phyloP scores from a whole-genome alignment of 805 yeast species.

The Teunomyces funiuensis region DNA sequence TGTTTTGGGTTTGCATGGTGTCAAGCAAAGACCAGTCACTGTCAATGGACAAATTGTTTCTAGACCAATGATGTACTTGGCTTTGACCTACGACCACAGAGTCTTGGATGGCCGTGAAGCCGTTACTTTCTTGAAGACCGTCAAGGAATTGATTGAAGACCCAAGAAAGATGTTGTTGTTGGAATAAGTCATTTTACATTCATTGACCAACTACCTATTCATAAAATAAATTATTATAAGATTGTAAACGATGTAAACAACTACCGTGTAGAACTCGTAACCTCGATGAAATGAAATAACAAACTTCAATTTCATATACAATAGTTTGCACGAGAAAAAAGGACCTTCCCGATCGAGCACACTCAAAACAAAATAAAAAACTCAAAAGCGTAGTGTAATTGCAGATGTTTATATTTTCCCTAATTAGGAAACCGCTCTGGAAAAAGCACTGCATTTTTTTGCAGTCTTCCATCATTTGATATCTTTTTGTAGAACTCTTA shows the following conservation, averaged over 20 bases:
- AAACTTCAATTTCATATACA: too few relatives aligned
- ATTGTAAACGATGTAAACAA: too few relatives aligned
- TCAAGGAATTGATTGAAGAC: conserved; percentile 96
- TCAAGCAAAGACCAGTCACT: conserved; percentile 95
- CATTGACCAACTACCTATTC: not conserved
- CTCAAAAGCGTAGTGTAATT: conserved; percentile 9
- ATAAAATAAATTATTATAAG: conserved; percentile 2
- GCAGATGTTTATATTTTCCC: conserved; percentile 25
- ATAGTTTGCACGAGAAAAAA: not conserved
- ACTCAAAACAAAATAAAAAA: conserved; percentile 3
- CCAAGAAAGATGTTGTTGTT: conserved; percentile 91
- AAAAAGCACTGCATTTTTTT: conserved; percentile 2
- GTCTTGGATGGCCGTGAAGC: conserved; percentile 98
- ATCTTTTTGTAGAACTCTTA: conserved; percentile 3
- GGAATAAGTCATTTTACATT: conserved; percentile 8
- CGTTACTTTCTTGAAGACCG: conserved; percentile 91
- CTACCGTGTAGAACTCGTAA: not conserved
- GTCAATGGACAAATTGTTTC: conserved; percentile 94
- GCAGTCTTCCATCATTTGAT: conserved; percentile 5
- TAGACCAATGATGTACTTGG: conserved; percentile 99
- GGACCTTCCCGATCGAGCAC: not conserved
- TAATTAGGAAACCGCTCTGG: conserved; percentile 16
- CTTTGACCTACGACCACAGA: conserved; percentile 97
- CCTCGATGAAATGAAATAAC: not conserved
- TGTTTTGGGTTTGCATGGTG: conserved; percentile 95